Conservation (phyloP, 2,329 filamentous ascomycete genomes). For the Scytalidium lignicola region DNA sequence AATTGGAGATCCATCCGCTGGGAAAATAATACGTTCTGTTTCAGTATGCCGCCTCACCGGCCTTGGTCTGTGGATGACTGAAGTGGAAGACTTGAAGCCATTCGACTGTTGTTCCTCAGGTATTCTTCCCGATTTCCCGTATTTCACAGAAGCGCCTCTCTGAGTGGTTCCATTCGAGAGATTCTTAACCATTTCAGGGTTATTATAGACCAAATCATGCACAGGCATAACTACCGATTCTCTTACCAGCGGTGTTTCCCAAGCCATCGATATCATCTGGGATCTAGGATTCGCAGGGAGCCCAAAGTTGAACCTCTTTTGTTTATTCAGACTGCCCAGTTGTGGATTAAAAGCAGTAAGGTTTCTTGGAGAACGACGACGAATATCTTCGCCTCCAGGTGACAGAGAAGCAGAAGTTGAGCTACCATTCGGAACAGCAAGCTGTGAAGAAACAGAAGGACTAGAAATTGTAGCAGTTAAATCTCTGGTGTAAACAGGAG, state of each 20-base stretch:
- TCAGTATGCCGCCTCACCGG: slow-evolving; percentile 21
- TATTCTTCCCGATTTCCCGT: slow-evolving; percentile 15
- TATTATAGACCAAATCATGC: slow-evolving; percentile 50
- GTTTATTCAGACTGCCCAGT: slow-evolving; percentile 7
- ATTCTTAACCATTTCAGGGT: slow-evolving; percentile 42
- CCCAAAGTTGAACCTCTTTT: slow-evolving; percentile 19
- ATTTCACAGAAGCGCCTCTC: slow-evolving; percentile 28
- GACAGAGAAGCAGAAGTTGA: slow-evolving; percentile 27
- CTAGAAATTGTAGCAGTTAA: slow-evolving; percentile 13
- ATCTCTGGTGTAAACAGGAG: slow-evolving; percentile 4
- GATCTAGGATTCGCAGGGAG: slow-evolving; percentile 22
- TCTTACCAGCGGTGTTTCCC: slow-evolving; percentile 16
- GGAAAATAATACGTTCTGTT: slow-evolving; percentile 41
- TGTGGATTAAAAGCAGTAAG: slow-evolving; percentile 13
- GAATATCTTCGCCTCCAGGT: slow-evolving; percentile 25
- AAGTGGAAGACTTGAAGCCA: slow-evolving; percentile 15
- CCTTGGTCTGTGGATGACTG: slow-evolving; percentile 28
- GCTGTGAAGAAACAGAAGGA: slow-evolving; percentile 9
- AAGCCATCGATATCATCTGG: slow-evolving; percentile 9
- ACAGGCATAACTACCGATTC: slow-evolving; percentile 50
- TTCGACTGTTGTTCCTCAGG: slow-evolving; percentile 14
- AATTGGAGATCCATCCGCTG: slow-evolving; percentile 36
- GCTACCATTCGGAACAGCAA: slow-evolving; percentile 15
- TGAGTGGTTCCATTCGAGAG: slow-evolving; percentile 37
- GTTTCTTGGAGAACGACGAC: slow-evolving; percentile 24